phyloP scores from a whole-genome alignment of 139 green algal species.

The Coelastrella sp. region DNA sequence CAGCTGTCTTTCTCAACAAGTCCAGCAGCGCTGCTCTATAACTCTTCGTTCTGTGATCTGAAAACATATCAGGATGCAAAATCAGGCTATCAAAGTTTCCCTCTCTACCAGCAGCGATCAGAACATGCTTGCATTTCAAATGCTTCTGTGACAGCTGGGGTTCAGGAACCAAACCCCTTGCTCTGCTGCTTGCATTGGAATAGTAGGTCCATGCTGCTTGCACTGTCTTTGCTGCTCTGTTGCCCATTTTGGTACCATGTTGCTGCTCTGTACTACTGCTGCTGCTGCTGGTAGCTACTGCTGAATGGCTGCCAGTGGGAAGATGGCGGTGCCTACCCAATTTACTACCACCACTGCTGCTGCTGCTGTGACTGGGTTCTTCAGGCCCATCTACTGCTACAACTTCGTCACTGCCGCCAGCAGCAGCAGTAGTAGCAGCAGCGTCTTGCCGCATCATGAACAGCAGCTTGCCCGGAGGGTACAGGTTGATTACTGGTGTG shows the following conservation, averaged over 20 bases:
- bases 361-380: neutral
- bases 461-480: conserved; percentile 12
- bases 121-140: neutral
- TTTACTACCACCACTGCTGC: neutral
- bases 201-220: neutral
- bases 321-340: neutral
- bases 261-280: conserved; percentile 1
- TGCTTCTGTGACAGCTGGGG: neutral
- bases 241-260: neutral
- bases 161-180: neutral
- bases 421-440: neutral
- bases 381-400: neutral
- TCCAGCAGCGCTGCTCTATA: conserved; percentile 44
- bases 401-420: neutral
- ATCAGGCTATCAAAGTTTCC: conserved; percentile 27
- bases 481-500: neutral
- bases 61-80: conserved; percentile 41
- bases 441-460: conserved; percentile 12
- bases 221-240: neutral
- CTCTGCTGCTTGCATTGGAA: neutral
- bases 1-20: neutral
- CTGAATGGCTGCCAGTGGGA: neutral
- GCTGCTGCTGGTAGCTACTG: conserved; percentile 14
- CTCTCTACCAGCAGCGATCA: neutral
- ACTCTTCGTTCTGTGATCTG: conserved; percentile 25